These are phyloP conservation scores for Hyphopichia khmerensis DNA, from an alignment of 1,139 yeast species.

Conservation along the genomic window DNA sequence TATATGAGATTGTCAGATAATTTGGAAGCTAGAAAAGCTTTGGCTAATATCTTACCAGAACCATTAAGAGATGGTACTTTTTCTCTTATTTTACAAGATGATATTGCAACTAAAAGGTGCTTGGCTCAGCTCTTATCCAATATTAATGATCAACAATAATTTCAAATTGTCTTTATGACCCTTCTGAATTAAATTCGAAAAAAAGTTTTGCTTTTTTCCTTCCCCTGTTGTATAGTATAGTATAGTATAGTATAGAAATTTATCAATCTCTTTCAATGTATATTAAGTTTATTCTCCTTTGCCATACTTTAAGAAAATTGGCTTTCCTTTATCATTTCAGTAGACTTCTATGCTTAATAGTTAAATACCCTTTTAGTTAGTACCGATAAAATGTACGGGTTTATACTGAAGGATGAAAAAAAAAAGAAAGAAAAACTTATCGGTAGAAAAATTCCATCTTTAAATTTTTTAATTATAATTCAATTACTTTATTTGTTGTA, in stretches of 20 bases:
- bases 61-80: conserved; percentile 91
- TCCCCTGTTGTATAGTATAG: neutral
- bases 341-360: too few relatives aligned
- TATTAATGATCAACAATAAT: conserved; percentile 41
- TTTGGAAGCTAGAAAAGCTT: conserved; percentile 83
- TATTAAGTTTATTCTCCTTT: neutral
- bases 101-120: conserved; percentile 83
- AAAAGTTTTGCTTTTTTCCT: too few relatives aligned
- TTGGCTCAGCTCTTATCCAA: conserved; percentile 79
- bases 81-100: conserved; percentile 75
- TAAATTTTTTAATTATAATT: conserved; percentile 1
- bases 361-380: too few relatives aligned
- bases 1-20: conserved; percentile 89
- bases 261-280: neutral
- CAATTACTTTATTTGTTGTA: too few relatives aligned
- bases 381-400: too few relatives aligned
- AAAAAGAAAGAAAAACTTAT: too few relatives aligned
- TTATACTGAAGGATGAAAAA: too few relatives aligned
- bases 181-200: too few relatives aligned
- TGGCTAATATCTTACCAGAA: conserved; percentile 82
- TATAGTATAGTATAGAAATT: neutral
- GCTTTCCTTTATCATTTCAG: too few relatives aligned
- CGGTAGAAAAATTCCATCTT: neutral
- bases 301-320: too few relatives aligned
- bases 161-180: neutral